Percentiles rank a stretch among this genome's conserved stretches.
Evolutionary conservation across 2,329 filamentous ascomycete genomes (phyloP).

Genomic region (Phaeophleospora eucalypticola): DNA sequence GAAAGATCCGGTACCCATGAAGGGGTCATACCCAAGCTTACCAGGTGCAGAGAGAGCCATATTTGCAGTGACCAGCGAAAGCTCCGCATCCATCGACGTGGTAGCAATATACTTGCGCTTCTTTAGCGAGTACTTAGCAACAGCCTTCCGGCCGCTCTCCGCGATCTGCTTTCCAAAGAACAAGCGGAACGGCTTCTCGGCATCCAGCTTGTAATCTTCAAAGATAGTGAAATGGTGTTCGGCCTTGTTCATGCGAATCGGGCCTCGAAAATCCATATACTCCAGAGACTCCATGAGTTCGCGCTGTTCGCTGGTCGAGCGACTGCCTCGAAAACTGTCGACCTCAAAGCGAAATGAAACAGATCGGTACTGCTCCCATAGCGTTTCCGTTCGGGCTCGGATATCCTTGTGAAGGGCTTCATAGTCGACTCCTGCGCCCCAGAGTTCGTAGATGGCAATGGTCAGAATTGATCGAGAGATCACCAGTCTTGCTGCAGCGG

Average conservation of each 20-base stretch:
- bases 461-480: constrained; percentile 74
- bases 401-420: constrained; percentile 65
- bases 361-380: constrained; percentile 63
- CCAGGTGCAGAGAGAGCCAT: constrained; percentile 77
- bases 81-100: constrained; percentile 94
- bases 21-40: constrained; percentile 88
- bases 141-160: constrained; percentile 61
- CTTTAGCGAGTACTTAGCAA: constrained; percentile 80
- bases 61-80: constrained; percentile 88
- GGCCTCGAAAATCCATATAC: constrained; percentile 73
- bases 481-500: constrained; percentile 57
- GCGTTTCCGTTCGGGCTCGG: constrained; percentile 52
- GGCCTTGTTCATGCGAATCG: constrained; percentile 69
- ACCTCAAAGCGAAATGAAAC: constrained; percentile 78
- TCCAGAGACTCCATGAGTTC: constrained; percentile 75
- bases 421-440: constrained; percentile 69
- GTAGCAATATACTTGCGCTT: constrained; percentile 91
- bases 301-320: constrained; percentile 59
- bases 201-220: constrained; percentile 67
- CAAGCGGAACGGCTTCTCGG: constrained; percentile 54
- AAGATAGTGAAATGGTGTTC: constrained; percentile 75
- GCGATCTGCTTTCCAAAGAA: constrained; percentile 72
- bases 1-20: constrained; percentile 92
- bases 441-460: constrained; percentile 82
- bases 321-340: constrained; percentile 75